Evolutionary conservation across 1,284 basidiomycete species (phyloP), one percentile per base, ranked within the genome.

Genomic region (Puccinia triticina): DNA sequence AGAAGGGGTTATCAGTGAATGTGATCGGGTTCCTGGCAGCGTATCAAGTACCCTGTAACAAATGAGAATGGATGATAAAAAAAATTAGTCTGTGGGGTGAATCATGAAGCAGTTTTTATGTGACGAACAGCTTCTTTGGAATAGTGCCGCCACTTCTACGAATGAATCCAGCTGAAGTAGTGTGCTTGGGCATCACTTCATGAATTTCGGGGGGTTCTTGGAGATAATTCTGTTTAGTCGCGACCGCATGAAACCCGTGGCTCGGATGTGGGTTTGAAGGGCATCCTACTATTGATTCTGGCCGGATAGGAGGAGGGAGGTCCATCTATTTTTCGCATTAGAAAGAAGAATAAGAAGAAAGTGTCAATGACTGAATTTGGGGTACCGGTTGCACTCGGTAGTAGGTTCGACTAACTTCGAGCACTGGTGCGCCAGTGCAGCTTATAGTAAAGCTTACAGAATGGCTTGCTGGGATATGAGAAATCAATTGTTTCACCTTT

Each of bases 401-500:
- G 71, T 29, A 34, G 23, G 29, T 53, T 29, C 46, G 48, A 73
- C 71, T 73, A 73, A 73, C 71, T 73, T 73, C 71, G 16, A 73
- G 71, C 71, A 46, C 71, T 34, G 71, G 71, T 23, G 71, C 71
- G 48, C 71, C 71, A 32, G 46, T 50, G 32, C 26, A 10, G 48
- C 71, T 73, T 48, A 73, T 73, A 34, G 48, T 53, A 16, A 73
- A 73, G n/a, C 48, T 11, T 26, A 73, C 71, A 53, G 8, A 53
- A 23, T 73, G 26, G 32, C 48, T 73, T 46, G 46, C 26, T 73
- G 71, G 71, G 10, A 55, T 46, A 73, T 32, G 26, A 53, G 48
- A 50, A 73, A 73, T 53, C 46, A 50, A 34, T 50, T 46, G 14
- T 55, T 48, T 73, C 71, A 73, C 71, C 71, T 73, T 73, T 69